Evolutionary conservation across 2,329 filamentous ascomycete species (phyloP), one percentile per base, ranked within the genome.

Genomic region (Sporothrix humicola): DNA sequence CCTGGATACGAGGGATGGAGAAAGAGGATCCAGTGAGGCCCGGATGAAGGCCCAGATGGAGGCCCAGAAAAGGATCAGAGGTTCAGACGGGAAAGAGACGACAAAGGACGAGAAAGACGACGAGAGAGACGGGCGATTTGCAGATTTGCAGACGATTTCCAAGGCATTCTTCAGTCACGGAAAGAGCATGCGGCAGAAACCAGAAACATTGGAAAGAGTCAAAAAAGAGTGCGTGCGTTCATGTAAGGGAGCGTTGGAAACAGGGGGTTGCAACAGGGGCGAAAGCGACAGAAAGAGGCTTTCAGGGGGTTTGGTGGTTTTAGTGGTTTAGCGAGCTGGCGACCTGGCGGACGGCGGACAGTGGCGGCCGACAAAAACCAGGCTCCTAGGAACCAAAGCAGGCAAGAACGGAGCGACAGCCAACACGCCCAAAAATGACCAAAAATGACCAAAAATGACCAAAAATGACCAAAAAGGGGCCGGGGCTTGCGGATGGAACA

Each of bases 101-200:
- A 37, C 31, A 37, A 37, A 37, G 1, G 31, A 37, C 31, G 31
- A 37, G 31, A 37, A 37, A 37, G 7, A 37, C 2, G 31, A 37
- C 31, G 31, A 37, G 2, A 37, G 31, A 37, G 31, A 37, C 31
- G 31, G 31, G 31, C 31, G 31, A 37, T 37, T 37, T 37, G 3
- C 31, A 37, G 31, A 37, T 37, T 37, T 37, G 50, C 50, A 52
- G 52, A 4, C 52, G 13, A 56, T 23, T 56, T 12, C 20, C 61
- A 20, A 69, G 66, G 66, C 66, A 69, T 56, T 69, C 66, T 56
- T 69, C 66, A 69, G 50, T 50, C 50, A 69, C 31, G 48, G 52
- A 63, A 26, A 56, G 52, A 23, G 52, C 52, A 17, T 54, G 52
- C 52, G 52, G 17, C 52, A 54, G 52, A 54, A 20, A 48, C 31